Evolutionary conservation across 2,329 filamentous ascomycete species (phyloP), one percentile per base, ranked within the genome.

Genomic region (Neurospora sp.): DNA sequence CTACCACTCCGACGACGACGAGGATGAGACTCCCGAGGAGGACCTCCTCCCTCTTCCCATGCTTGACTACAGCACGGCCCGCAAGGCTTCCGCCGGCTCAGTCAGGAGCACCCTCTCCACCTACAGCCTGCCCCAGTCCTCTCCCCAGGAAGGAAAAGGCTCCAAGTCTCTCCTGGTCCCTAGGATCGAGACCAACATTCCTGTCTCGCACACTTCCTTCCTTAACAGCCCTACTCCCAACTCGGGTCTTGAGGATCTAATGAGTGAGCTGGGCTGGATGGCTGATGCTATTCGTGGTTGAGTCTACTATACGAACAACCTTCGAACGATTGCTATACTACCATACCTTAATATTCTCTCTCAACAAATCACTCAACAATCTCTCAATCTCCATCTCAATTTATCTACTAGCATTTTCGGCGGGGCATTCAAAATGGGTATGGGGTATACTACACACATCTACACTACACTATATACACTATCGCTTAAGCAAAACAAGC

Each of bases 181-280:
- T 3, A 73, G 75, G 37, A 73, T 72, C 39, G 76, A 75, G 11
- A 74, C 72, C n/a, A 74, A 72, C 12, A 70, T 77, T 71, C 75
- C 65, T 1, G 69, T 75, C 15, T 73, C 73, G 36, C 75, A 74
- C 33, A 73, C 72, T 15, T 70, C 73, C 17, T 73, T 78, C 62
- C 75, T 78, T 33, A 72, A 70, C 36, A 77, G 76, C 23, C 75
- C 76, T 12, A 76, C 76, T 11, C 74, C 78, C 15, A 77, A 79
- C 67, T 74, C 76, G 6, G 76, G 79, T n/a, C 70, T 81, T 11
- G 77, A 79, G 4, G 78, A 81, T 38, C 71, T 82, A 8, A 76
- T 80, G 6, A 78, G 70, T 67, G 85, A 87, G 75, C 78, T 87
- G 71, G 80, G 83, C 69, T 87, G 85, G 84, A 84, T 87, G 76